Percentiles rank a stretch among this genome's conserved stretches.
Evolutionary conservation across 495 filamentous ascomycete genomes (phyloP).

Genomic region (Geoglossum glabrum): DNA sequence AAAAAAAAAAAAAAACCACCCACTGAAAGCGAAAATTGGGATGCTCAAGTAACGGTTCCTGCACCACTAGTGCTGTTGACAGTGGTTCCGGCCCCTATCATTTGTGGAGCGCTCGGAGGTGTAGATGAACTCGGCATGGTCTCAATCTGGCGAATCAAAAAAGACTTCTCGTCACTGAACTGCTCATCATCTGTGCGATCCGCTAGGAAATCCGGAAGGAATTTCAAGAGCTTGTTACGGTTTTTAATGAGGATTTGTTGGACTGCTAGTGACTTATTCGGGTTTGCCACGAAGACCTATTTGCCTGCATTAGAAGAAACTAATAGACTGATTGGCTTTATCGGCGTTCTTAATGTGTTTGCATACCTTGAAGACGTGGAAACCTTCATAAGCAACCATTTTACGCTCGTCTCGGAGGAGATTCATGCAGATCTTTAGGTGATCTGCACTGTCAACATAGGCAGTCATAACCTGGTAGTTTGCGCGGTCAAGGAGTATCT

Average conservation of each 20-base stretch:
- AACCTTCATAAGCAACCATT: constrained; percentile 98
- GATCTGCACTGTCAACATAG: constrained; percentile 87
- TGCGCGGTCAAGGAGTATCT: constrained; percentile 80
- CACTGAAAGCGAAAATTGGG: no score
- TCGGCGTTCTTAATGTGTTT: neutral
- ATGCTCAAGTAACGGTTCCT: neutral
- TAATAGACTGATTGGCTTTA: neutral
- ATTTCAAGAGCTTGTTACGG: constrained; percentile 68
- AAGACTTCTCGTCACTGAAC: constrained; percentile 94
- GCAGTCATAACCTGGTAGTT: constrained; percentile 97
- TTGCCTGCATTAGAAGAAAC: neutral
- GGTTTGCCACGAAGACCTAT: constrained; percentile 93
- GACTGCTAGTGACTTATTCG: constrained; percentile 81
- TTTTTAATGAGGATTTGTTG: constrained; percentile 93
- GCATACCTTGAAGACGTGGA: constrained; percentile 90
- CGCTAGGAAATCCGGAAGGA: constrained; percentile 78
- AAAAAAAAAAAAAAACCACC: neutral
- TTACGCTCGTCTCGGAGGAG: constrained; percentile 80
- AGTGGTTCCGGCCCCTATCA: neutral
- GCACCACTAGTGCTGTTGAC: neutral
- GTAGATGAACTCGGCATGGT: constrained; percentile 9
- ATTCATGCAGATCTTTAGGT: constrained; percentile 97
- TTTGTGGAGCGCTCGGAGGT: neutral
- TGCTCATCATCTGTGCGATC: constrained; percentile 96
- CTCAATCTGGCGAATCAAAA: constrained; percentile 84